A percentile compares a stretch with the other conserved stretches of the same genome.
Evolutionary conservation across 2,329 filamentous ascomycete genomes (phyloP).

Genomic region (Talaromyces funiculosus): DNA sequence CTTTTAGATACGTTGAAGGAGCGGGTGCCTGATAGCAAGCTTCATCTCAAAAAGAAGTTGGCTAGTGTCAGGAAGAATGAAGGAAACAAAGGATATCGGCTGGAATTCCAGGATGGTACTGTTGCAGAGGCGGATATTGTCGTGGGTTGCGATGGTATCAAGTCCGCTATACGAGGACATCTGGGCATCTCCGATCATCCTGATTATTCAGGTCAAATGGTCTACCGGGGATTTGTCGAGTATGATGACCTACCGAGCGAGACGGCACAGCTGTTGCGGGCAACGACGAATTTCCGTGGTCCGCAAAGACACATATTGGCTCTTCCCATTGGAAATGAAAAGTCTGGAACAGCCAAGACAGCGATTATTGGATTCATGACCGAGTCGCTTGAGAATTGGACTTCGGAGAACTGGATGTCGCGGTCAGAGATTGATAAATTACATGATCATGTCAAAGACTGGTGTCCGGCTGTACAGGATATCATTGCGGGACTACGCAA

Average conservation of each 20-base stretch:
- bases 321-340: slow-evolving; percentile 34
- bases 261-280: slow-evolving; percentile 26
- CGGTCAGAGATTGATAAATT: slow-evolving; percentile 29
- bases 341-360: slow-evolving; percentile 27
- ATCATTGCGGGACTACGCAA: slow-evolving; percentile 29
- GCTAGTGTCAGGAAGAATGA: not conserved
- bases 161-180: slow-evolving; percentile 17
- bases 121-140: slow-evolving; percentile 15
- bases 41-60: slow-evolving; percentile 17
- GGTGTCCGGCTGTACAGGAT: slow-evolving; percentile 29
- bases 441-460: slow-evolving; percentile 29
- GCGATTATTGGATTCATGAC: slow-evolving; percentile 36
- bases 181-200: slow-evolving; percentile 25
- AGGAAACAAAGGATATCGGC: not conserved
- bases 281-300: slow-evolving; percentile 31
- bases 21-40: slow-evolving; percentile 22
- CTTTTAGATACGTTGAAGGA: slow-evolving; percentile 33
- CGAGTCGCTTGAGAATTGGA: slow-evolving; percentile 32
- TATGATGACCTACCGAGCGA: slow-evolving; percentile 28
- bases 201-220: slow-evolving; percentile 33
- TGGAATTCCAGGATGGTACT: slow-evolving; percentile 8
- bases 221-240: slow-evolving; percentile 33
- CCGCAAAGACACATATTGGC: slow-evolving; percentile 30
- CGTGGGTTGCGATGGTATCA: slow-evolving; percentile 19
- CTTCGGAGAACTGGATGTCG: slow-evolving; percentile 32